Conservation (phyloP, 1,284 basidiomycete genomes). For the Boletus nobilissimus region DNA sequence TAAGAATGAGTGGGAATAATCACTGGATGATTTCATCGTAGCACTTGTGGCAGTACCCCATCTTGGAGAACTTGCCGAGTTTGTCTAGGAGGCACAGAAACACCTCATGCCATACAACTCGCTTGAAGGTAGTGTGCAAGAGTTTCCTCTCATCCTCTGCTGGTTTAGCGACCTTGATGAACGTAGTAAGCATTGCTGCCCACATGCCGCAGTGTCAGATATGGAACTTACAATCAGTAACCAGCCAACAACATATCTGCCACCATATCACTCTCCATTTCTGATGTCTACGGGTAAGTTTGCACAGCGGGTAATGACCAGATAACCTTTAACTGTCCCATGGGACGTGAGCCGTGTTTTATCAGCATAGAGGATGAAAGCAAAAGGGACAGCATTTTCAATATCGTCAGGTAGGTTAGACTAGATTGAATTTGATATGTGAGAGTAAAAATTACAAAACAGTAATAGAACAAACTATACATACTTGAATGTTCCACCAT, state of each 20-base stretch:
- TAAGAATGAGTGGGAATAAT: background rate
- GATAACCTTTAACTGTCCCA: background rate
- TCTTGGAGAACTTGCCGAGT: background rate
- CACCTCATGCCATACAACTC: background rate
- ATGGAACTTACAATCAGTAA: background rate
- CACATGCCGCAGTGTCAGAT: background rate
- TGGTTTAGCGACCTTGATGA: background rate
- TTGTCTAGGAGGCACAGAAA: background rate
- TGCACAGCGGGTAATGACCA: background rate
- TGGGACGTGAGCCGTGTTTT: background rate
- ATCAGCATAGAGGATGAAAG: too few species aligned
- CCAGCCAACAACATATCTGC: background rate
- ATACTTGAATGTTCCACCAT: conserved; percentile 8
- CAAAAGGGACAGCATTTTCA: background rate
- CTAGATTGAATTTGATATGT: background rate
- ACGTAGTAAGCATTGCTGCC: too few species aligned
- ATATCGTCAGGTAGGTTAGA: background rate
- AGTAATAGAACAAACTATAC: background rate
- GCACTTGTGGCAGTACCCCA: background rate
- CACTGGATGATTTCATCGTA: background rate
- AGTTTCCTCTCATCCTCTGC: background rate
- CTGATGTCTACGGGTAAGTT: background rate
- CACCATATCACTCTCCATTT: background rate
- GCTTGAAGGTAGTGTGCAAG: background rate
- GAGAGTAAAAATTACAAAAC: background rate